Base-by-base conservation (phyloP, 2,329 filamentous ascomycete species). In the Gyromitra esculenta region DNA sequence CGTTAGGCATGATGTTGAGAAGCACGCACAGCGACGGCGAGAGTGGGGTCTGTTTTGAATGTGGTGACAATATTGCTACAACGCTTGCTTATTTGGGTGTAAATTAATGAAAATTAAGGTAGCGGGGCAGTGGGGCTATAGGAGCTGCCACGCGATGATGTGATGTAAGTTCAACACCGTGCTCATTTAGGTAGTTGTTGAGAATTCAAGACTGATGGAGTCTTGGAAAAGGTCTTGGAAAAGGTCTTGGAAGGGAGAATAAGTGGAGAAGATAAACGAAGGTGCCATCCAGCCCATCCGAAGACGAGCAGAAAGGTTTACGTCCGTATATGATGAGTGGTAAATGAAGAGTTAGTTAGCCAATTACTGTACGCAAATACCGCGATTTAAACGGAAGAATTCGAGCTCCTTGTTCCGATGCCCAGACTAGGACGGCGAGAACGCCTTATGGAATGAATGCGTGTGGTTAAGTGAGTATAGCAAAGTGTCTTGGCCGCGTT, bases 1-100 rank as follows among this genome's bases (percentile, higher is more conserved):
- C 60, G 31, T 56, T 35, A n/a, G 70, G 37, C 15, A 25, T 57
- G 59, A 63, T 64, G 45, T 45, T 71, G 68, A 64, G 68, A 56
- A 59, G 63, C 18, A 66, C 63, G 50, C 31, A 39, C 52, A 35
- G 64, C 63, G 56, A 60, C 50, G 15, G 60, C 18, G 18, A 52
- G 41, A 21, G 65, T 70, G 65, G 57, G 72, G 65, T 57, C 59
- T 59, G n/a, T 71, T 70, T 63, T 50, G 60, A 57, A 70, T 71
- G 50, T 25, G 31, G 66, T 21, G 65, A 71, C 21, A 45, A 6
- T 48, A 31, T 31, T 31, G 57, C 45, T 18, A 52, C 59, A 48
- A 39, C 62, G 41, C 25, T 74, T 74, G 39, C 71, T 74, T 59
- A 50, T 68, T 62, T 11, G 52, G 52, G 62, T 21, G 25, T 8